These are phyloP conservation scores for Nemania abortiva DNA, from an alignment of 2,329 filamentous ascomycete species.

Conservation along the genomic window DNA sequence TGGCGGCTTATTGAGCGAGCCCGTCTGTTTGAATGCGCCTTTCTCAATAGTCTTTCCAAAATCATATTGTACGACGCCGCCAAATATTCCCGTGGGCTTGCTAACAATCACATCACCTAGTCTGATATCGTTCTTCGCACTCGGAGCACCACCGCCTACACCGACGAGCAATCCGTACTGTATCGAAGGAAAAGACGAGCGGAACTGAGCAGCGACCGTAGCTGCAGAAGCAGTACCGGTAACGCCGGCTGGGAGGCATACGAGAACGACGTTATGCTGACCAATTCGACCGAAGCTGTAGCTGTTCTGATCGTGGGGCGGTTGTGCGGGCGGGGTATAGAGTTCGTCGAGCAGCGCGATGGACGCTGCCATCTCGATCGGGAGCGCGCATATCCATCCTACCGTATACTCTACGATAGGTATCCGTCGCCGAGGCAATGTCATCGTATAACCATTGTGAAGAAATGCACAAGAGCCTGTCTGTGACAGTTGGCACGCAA, in stretches of 20 bases:
- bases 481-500: too few species aligned
- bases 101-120: conserved; percentile 29
- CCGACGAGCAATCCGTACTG: conserved; percentile 20
- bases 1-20: conserved; percentile 1
- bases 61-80: conserved; percentile 21
- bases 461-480: too few species aligned
- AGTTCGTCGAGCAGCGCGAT: conserved; percentile 17
- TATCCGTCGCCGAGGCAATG: neutral
- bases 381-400: conserved; percentile 19
- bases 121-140: conserved; percentile 19
- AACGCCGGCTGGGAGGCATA: neutral
- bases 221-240: conserved; percentile 2
- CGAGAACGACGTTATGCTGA: conserved; percentile 12
- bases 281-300: conserved; percentile 14
- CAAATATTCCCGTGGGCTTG: neutral
- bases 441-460: too few species aligned
- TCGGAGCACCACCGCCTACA: conserved; percentile 16
- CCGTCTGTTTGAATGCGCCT: neutral
- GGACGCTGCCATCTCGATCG: conserved; percentile 13
- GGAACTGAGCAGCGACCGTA: neutral
- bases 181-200: conserved; percentile 11
- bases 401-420: neutral
- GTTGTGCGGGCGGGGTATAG: conserved; percentile 9
- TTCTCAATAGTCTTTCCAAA: neutral
- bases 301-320: conserved; percentile 1